Conservation (phyloP, 768 basidiomycete genomes). For the Serendipita indica region DNA sequence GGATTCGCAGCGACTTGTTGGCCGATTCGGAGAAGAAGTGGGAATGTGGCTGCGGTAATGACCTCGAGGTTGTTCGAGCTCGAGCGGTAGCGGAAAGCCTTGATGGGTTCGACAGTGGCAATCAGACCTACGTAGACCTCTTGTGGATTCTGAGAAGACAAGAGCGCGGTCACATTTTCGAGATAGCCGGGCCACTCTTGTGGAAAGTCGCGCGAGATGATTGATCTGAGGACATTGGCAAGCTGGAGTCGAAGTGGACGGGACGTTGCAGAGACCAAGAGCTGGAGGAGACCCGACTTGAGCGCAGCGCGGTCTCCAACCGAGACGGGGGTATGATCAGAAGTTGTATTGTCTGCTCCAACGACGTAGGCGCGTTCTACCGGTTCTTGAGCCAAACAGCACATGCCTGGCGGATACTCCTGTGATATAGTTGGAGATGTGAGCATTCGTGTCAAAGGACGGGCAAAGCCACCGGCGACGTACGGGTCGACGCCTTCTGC, state of each 20-base stretch:
- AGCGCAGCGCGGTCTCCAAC: slow-evolving; percentile 59
- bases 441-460: slow-evolving; percentile 8
- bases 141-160: slow-evolving; percentile 46
- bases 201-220: slow-evolving; percentile 67
- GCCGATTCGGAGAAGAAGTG: slow-evolving; percentile 61
- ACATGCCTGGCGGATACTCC: slow-evolving; percentile 70
- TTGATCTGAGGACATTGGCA: slow-evolving; percentile 52
- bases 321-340: slow-evolving; percentile 49
- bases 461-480: slow-evolving; percentile 33
- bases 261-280: slow-evolving; percentile 54
- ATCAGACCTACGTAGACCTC: slow-evolving; percentile 74
- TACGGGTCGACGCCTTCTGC: slow-evolving; percentile 63
- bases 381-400: slow-evolving; percentile 88
- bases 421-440: slow-evolving; percentile 20
- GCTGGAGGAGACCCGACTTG: slow-evolving; percentile 46
- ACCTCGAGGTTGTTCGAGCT: slow-evolving; percentile 16
- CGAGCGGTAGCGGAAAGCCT: slow-evolving; percentile 46
- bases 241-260: slow-evolving; percentile 62
- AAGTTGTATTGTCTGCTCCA: slow-evolving; percentile 24
- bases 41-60: slow-evolving; percentile 52
- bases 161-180: slow-evolving; percentile 48
- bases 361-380: slow-evolving; percentile 50
- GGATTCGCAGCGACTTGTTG: slow-evolving; percentile 49
- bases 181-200: slow-evolving; percentile 56
- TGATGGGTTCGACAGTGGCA: slow-evolving; percentile 59